These are phyloP conservation scores for Wallemia mellicola DNA, from an alignment of 1,284 basidiomycete genomes.

Conservation along the genomic window DNA sequence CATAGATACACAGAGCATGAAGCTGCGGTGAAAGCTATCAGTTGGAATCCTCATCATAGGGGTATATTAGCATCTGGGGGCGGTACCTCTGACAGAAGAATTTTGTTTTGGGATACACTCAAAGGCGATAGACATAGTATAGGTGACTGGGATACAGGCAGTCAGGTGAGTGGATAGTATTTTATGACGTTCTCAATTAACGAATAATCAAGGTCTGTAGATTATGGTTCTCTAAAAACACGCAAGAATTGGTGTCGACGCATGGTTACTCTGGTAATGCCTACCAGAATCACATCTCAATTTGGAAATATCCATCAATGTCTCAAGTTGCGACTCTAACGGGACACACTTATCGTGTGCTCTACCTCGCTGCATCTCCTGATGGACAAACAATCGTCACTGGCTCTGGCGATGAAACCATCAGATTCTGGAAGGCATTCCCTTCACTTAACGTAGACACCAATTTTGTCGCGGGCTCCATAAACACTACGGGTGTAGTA, in stretches of 20 bases:
- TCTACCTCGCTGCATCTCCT: slow-evolving; percentile 89
- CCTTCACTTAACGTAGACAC: too few relatives aligned
- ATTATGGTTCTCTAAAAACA: slow-evolving; percentile 78
- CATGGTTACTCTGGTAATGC: slow-evolving; percentile 85
- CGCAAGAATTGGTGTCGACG: slow-evolving; percentile 88
- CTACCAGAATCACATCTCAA: slow-evolving; percentile 88
- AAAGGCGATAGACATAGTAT: slow-evolving; percentile 50
- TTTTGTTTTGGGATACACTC: slow-evolving; percentile 84
- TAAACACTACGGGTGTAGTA: too few relatives aligned
- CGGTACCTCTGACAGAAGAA: slow-evolving; percentile 88
- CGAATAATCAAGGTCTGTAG: slow-evolving; percentile 48
- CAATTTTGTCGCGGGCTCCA: too few relatives aligned
- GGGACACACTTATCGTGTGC: slow-evolving; percentile 75
- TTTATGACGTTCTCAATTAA: too few relatives aligned
- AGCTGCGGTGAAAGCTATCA: slow-evolving; percentile 88
- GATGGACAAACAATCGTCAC: slow-evolving; percentile 94
- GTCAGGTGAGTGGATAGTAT: slow-evolving; percentile 32
- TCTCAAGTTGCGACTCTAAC: slow-evolving; percentile 79
- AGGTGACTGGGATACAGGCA: slow-evolving; percentile 60
- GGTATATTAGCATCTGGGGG: slow-evolving; percentile 87
- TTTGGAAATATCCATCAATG: slow-evolving; percentile 85
- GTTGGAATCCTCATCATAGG: slow-evolving; percentile 84
- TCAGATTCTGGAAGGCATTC: slow-evolving; percentile 17
- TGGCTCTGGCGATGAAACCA: slow-evolving; percentile 87
- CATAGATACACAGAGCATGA: slow-evolving; percentile 90